Conservation (phyloP, 345 rosid species). For the Conringia planisiliqua region DNA sequence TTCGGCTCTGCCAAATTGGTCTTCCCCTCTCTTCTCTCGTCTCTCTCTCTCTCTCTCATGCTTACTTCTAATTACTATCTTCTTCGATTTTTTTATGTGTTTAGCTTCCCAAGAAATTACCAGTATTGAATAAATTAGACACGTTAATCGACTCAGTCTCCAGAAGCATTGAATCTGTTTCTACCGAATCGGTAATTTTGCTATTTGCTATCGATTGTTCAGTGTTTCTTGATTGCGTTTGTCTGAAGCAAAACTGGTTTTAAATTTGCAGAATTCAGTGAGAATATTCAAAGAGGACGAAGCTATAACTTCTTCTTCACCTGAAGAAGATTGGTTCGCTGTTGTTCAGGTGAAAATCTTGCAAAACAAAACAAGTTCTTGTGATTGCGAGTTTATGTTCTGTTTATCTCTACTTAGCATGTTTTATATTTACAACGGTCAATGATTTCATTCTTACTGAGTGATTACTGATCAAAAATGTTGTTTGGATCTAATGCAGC, state of each 20-base stretch:
- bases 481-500: constrained; percentile 6
- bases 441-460: too few species aligned
- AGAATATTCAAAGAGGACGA: not conserved
- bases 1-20: constrained; percentile 55
- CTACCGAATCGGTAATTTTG: constrained; percentile 25
- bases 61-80: not conserved
- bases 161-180: constrained; percentile 33
- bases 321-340: constrained; percentile 27
- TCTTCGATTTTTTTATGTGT: not conserved
- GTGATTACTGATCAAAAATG: too few species aligned
- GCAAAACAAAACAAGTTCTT: not conserved
- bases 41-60: not conserved
- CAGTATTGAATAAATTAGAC: constrained; percentile 30
- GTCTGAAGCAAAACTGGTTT: not conserved
- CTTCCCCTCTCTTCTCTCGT: not conserved
- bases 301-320: not conserved
- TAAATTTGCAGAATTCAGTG: constrained; percentile 8
- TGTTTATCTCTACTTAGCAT: not conserved
- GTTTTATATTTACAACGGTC: too few species aligned
- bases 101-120: constrained; percentile 44
- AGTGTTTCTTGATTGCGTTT: not conserved
- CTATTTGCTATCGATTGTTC: not conserved
- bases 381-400: not conserved
- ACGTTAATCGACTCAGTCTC: constrained; percentile 38
- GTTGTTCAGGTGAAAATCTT: constrained; percentile 29